phyloP scores from a whole-genome alignment of 1,284 basidiomycete genomes.

The Mycena sp. region DNA sequence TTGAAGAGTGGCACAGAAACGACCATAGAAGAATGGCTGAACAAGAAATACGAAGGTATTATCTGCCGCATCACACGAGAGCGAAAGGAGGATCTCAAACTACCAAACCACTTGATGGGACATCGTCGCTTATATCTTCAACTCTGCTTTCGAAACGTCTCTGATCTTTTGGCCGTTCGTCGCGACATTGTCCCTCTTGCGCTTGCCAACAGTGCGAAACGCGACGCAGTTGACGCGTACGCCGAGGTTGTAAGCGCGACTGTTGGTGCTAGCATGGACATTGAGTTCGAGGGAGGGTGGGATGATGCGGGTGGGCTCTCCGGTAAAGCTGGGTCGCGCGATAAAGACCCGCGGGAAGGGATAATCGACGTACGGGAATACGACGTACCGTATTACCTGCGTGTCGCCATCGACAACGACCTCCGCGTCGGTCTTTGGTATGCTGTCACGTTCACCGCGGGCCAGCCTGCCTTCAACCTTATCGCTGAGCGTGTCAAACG shows the following conservation, averaged over 20 bases:
- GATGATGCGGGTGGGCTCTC: conserved; percentile 55
- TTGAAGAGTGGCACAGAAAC: conserved; percentile 86
- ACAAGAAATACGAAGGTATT: conserved; percentile 92
- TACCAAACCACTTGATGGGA: conserved; percentile 97
- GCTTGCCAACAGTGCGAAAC: conserved; percentile 90
- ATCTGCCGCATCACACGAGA: conserved; percentile 83
- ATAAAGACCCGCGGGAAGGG: conserved; percentile 87
- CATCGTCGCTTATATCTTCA: conserved; percentile 90
- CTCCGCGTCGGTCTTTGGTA: conserved; percentile 99
- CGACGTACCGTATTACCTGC: conserved; percentile 97
- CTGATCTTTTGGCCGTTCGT: conserved; percentile 89
- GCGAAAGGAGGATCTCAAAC: conserved; percentile 92
- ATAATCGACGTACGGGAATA: conserved; percentile 97
- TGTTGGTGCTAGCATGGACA: conserved; percentile 63
- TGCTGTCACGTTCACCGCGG: conserved; percentile 84
- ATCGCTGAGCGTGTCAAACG: conserved; percentile 93
- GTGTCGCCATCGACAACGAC: conserved; percentile 98
- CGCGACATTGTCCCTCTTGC: conserved; percentile 93
- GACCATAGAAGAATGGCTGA: conserved; percentile 94
- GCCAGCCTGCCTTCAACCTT: conserved; percentile 79
- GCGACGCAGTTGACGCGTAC: conserved; percentile 96
- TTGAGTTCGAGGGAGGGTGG: conserved; percentile 79
- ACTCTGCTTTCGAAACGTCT: conserved; percentile 92
- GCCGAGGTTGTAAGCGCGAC: conserved; percentile 95
- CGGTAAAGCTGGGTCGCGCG: conserved; percentile 50